Percentiles rank a stretch among this genome's conserved stretches.
phyloP scores from a whole-genome alignment of 2,329 filamentous ascomycete genomes.

The Neonectria ditissima region DNA sequence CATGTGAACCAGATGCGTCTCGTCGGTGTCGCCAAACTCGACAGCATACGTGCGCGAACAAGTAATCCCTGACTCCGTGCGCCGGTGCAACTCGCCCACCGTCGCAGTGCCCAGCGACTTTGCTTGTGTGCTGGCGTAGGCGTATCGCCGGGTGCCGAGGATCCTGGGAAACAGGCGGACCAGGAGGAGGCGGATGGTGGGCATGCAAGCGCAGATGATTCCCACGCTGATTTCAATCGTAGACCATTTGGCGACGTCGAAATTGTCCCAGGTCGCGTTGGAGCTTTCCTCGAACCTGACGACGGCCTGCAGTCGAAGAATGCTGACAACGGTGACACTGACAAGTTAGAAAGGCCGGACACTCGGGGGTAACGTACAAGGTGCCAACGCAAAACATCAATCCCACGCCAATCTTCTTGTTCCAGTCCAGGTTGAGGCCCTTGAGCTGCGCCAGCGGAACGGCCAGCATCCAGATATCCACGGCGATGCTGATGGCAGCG shows the following conservation, averaged over 20 bases:
- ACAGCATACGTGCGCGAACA: slow-evolving; percentile 51
- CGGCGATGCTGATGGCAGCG: slow-evolving; percentile 63
- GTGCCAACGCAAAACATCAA: slow-evolving; percentile 64
- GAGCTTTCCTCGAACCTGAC: slow-evolving; percentile 45
- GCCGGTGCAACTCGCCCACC: slow-evolving; percentile 33
- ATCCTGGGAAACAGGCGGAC: slow-evolving; percentile 54
- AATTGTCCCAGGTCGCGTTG: slow-evolving; percentile 53
- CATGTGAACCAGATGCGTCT: slow-evolving; percentile 47
- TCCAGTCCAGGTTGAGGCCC: slow-evolving; percentile 57
- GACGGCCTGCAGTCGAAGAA: slow-evolving; percentile 51
- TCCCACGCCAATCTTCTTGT: slow-evolving; percentile 61
- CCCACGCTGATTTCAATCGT: slow-evolving; percentile 54
- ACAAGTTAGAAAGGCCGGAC: not conserved
- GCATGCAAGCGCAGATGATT: slow-evolving; percentile 55
- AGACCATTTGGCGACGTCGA: slow-evolving; percentile 51
- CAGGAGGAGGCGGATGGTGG: slow-evolving; percentile 50
- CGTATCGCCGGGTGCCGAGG: slow-evolving; percentile 43
- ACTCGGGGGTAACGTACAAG: slow-evolving; percentile 50
- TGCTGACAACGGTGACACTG: slow-evolving; percentile 54
- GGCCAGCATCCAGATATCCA: slow-evolving; percentile 65
- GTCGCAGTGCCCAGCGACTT: slow-evolving; percentile 38
- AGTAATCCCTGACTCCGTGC: slow-evolving; percentile 43
- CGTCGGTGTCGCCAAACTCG: slow-evolving; percentile 49
- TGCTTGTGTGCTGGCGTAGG: slow-evolving; percentile 41
- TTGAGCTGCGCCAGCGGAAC: slow-evolving; percentile 61